Evolutionary conservation across 805 yeast species (phyloP).

Genomic region (Lipomyces starkeyi): DNA sequence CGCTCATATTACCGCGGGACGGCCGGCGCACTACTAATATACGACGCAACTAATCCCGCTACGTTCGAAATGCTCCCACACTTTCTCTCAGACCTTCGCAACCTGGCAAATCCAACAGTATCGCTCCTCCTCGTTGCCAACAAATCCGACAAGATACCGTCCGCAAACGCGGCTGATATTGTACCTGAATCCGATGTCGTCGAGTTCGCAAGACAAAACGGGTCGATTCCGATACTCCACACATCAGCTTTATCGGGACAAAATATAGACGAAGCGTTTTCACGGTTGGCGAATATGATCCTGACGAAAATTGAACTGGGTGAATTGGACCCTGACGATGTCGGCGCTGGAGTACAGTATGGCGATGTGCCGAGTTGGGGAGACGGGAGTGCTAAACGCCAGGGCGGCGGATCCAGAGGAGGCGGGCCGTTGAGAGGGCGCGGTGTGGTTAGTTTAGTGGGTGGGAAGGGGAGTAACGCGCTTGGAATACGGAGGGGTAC

Average conservation of each 20-base stretch:
- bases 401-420: slow-evolving; percentile 10
- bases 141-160: slow-evolving; percentile 69
- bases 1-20: slow-evolving; percentile 95
- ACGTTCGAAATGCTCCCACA: slow-evolving; percentile 83
- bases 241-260: slow-evolving; percentile 53
- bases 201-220: slow-evolving; percentile 46
- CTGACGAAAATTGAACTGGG: slow-evolving; percentile 57
- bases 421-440: slow-evolving; percentile 18
- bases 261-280: slow-evolving; percentile 53
- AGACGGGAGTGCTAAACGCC: slow-evolving; percentile 23
- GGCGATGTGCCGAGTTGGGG: slow-evolving; percentile 55
- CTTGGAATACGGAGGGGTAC: slow-evolving; percentile 34
- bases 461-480: slow-evolving; percentile 39
- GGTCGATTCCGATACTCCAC: slow-evolving; percentile 49
- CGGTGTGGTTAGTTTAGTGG: slow-evolving; percentile 37
- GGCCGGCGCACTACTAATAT: slow-evolving; percentile 89
- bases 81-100: slow-evolving; percentile 88
- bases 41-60: slow-evolving; percentile 85
- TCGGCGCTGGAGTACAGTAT: slow-evolving; percentile 57
- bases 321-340: slow-evolving; percentile 54
- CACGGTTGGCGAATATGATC: slow-evolving; percentile 50
- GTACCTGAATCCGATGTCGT: slow-evolving; percentile 48
- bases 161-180: slow-evolving; percentile 48
- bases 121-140: slow-evolving; percentile 92
- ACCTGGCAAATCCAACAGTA: slow-evolving; percentile 89